A percentile compares a stretch with the other conserved stretches of the same genome.
Evolutionary conservation across 2,329 filamentous ascomycete species (phyloP).

Genomic region (Exserohilum rostratum): DNA sequence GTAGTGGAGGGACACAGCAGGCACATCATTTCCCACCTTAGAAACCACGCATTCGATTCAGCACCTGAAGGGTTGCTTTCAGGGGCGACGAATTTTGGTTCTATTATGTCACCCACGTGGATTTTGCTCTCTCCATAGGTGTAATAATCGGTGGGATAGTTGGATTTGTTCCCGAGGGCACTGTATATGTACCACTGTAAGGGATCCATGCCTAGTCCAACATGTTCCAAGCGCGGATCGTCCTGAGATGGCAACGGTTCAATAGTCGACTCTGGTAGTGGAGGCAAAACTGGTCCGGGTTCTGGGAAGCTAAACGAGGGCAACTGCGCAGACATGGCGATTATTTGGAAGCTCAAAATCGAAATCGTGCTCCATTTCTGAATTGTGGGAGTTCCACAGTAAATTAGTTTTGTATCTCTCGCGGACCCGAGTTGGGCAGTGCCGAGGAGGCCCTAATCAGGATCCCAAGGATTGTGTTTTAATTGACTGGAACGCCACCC

Average conservation of each 20-base stretch:
- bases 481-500: slow-evolving; percentile 3
- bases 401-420: background rate
- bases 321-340: background rate
- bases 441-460: background rate
- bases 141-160: background rate
- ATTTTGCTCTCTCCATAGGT: background rate
- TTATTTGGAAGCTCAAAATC: background rate
- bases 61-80: background rate
- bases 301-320: slow-evolving; percentile 2
- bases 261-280: background rate
- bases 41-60: background rate
- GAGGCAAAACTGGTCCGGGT: background rate
- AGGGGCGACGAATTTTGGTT: background rate
- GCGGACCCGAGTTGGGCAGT: background rate
- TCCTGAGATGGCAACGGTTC: background rate
- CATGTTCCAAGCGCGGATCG: background rate
- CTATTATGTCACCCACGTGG: slow-evolving; percentile 1
- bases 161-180: background rate
- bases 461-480: slow-evolving; percentile 4
- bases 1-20: background rate
- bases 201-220: background rate
- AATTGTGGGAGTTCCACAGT: background rate
- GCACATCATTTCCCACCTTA: background rate
- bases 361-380: background rate
- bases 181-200: background rate